Evolutionary conservation across 768 basidiomycete genomes (phyloP).

Genomic region (Albatrellus ellisii): DNA sequence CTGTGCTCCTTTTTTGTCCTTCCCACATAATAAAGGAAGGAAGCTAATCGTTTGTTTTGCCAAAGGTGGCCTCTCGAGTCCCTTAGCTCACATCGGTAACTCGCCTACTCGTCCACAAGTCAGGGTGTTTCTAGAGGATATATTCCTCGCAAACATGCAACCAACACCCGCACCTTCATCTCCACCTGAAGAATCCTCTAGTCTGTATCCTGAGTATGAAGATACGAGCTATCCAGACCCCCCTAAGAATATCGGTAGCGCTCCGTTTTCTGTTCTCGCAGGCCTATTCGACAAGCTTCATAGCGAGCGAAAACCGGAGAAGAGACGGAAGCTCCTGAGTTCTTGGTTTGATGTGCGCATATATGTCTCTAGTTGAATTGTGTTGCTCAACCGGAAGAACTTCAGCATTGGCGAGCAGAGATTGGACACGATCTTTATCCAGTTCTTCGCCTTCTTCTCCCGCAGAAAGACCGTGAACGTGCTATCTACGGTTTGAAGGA

Average conservation of each 20-base stretch:
- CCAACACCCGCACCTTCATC: conserved; percentile 57
- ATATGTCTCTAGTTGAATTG: not conserved
- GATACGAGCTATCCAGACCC: conserved; percentile 34
- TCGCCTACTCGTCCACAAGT: no score
- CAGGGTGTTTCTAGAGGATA: no score
- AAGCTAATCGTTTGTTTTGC: no score
- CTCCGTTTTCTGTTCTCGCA: conserved; percentile 55
- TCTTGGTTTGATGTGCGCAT: conserved; percentile 69
- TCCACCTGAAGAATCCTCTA: conserved; percentile 38
- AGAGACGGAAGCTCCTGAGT: conserved; percentile 52
- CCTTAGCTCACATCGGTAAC: no score
- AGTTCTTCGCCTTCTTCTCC: conserved; percentile 76
- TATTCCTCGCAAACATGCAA: no score
- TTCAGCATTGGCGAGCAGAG: conserved; percentile 72
- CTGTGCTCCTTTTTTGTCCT: no score
- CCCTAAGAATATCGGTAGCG: conserved; percentile 53
- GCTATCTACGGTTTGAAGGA: conserved; percentile 92
- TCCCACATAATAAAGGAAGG: no score
- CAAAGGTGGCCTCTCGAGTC: no score
- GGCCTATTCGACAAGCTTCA: conserved; percentile 68
- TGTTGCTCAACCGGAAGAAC: conserved; percentile 9
- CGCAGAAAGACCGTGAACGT: conserved; percentile 94
- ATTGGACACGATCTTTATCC: conserved; percentile 87
- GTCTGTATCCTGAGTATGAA: conserved; percentile 10
- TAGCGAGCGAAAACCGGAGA: conserved; percentile 60